A percentile compares a stretch with the other conserved stretches of the same genome.
phyloP scores from a whole-genome alignment of 371 early-diverging fungal species.

The Chytridium lagenaria region DNA sequence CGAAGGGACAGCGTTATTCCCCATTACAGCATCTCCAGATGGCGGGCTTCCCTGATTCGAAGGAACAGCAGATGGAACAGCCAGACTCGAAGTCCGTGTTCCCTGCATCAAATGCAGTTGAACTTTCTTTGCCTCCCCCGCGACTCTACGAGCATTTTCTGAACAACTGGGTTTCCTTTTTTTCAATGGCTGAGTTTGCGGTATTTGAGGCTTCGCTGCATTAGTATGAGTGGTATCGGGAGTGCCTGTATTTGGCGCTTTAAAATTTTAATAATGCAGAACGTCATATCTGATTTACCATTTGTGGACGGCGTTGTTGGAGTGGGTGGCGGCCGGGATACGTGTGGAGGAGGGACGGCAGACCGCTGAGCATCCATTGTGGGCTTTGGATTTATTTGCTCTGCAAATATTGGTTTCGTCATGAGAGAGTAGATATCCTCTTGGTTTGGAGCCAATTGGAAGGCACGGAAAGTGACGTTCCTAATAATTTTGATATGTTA shows the following conservation, averaged over 20 bases:
- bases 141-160: constrained; percentile 43
- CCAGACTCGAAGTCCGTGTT: constrained; percentile 7
- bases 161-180: constrained; percentile 27
- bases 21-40: not conserved
- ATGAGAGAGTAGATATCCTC: constrained; percentile 45
- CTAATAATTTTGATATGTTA: constrained; percentile 14
- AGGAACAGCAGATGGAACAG: not conserved
- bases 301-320: not conserved
- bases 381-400: constrained; percentile 44
- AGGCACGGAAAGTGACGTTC: constrained; percentile 46
- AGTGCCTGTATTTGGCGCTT: too few relatives aligned
- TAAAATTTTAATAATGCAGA: too few relatives aligned
- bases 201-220: constrained; percentile 21
- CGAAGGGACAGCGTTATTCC: not conserved
- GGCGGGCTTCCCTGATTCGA: constrained; percentile 12
- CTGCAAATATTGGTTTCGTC: constrained; percentile 46
- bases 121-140: constrained; percentile 38
- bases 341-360: constrained; percentile 33
- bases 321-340: constrained; percentile 24
- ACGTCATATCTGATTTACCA: too few relatives aligned
- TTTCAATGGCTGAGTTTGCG: constrained; percentile 21
- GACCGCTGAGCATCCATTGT: constrained; percentile 11
- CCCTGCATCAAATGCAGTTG: constrained; percentile 36
- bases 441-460: constrained; percentile 41
- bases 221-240: too few relatives aligned